These are phyloP conservation scores for Straminergon stramineum DNA, from an alignment of 225 moss, liverwort and hornwort genomes.

Conservation along the genomic window DNA sequence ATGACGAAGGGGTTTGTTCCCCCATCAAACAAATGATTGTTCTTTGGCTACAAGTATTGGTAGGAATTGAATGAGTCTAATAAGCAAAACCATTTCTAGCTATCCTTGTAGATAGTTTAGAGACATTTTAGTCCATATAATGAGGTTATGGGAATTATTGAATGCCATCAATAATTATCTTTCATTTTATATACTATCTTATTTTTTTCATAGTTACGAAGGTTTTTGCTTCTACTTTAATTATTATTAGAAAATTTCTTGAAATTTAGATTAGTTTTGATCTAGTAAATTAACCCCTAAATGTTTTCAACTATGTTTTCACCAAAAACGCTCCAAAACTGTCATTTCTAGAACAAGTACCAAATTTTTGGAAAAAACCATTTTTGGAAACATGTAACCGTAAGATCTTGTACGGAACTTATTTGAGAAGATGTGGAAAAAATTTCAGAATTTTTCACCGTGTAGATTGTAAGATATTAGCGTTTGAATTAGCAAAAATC, in stretches of 20 bases:
- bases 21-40: not conserved
- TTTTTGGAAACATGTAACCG: too few relatives aligned
- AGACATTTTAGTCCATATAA: fast-evolving
- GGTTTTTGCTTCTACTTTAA: fast-evolving
- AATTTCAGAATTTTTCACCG: too few relatives aligned
- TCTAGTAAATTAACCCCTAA: not conserved
- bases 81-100: not conserved
- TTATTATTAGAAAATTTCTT: not conserved
- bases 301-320: too few relatives aligned
- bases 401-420: too few relatives aligned
- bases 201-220: not conserved
- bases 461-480: too few relatives aligned
- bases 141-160: not conserved
- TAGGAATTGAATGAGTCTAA: fast-evolving
- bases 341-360: too few relatives aligned
- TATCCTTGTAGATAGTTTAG: not conserved
- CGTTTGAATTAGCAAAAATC: too few relatives aligned
- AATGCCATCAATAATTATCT: not conserved
- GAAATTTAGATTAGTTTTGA: not conserved
- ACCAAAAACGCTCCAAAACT: too few relatives aligned
- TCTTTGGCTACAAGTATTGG: fast-evolving
- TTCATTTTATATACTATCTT: not conserved
- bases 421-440: too few relatives aligned
- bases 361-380: too few relatives aligned
- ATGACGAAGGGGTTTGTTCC: fast-evolving